Base-by-base conservation (phyloP, 352 stramenopile genomes). In the Phytophthora pisi region DNA sequence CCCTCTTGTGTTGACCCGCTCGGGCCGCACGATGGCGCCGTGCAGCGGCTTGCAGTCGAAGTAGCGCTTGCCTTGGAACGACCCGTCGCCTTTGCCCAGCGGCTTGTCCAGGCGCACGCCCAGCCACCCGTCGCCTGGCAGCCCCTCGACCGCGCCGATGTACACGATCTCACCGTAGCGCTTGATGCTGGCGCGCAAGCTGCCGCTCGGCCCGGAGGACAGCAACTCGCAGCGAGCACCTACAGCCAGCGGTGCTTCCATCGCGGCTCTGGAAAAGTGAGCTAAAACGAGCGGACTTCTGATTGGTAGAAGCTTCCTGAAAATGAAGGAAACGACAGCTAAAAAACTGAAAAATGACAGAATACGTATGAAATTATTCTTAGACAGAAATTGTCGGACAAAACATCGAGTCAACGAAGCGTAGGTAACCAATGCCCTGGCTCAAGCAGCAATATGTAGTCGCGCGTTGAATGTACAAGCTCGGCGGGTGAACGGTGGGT, bases 31-130 rank as follows among this genome's bases (percentile, higher is more conserved):
- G 54, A 95, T 91, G 30, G 84, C 76, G 36, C 86, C 84, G 51
- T 92, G 85, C 18, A 91, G 61, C 5, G 74, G 72, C 11, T 66
- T 43, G 40, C 75, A 88, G 11, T 84, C 73, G 61, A 95, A 95
- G 72, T 92, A 92, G n/a, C 75, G 74, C 40, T 36, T 64, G 52
- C 77, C 79, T 11, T 86, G 61, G 56, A 77, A 66, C 18, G 73
- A 68, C 13, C 88, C 86, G 68, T 96, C 86, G 61, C 90, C 84
- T 69, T 89, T 92, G 42, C 88, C 88, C 28, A 92, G 69, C 30
- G 88, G 78, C 52, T 92, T 78, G 59, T 96, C 88, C 52, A 96
- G 72, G 1, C 78, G 74, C 54, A 96, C 76, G 36, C 88, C 86
- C 52, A 92, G 68, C 86, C 86, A 96, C 20, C 78, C 78, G 56